Percentiles rank a stretch among this genome's conserved stretches.
These are phyloP conservation scores for Leishmania lainsoni DNA, from an alignment of 208 protist species.

Conservation along the genomic window DNA sequence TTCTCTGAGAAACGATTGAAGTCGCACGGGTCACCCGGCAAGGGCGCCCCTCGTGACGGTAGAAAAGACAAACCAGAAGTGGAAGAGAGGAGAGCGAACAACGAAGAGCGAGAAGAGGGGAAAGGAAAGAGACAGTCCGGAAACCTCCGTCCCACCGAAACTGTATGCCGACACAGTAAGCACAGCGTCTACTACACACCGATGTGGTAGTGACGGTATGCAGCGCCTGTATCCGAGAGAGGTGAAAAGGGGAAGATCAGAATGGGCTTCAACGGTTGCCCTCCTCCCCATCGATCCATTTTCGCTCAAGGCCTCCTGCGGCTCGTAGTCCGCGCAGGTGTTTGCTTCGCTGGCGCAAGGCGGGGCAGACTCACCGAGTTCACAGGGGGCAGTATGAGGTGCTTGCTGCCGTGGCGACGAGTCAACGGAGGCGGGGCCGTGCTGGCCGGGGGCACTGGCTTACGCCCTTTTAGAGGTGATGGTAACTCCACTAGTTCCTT, in stretches of 20 bases:
- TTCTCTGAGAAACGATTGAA: too few relatives aligned
- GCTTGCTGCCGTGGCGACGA: conserved; percentile 4
- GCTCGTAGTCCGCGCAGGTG: background rate
- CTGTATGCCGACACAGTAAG: background rate
- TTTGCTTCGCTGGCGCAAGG: conserved; percentile 1
- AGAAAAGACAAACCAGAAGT: background rate
- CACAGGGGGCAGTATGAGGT: background rate
- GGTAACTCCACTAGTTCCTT: conserved; percentile 61
- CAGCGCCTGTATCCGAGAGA: background rate
- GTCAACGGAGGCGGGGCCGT: conserved; percentile 1
- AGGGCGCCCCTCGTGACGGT: too few relatives aligned
- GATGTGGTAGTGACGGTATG: background rate
- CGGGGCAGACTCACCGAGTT: conserved; percentile 5
- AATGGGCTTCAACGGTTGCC: background rate
- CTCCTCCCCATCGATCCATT: background rate
- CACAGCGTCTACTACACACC: background rate
- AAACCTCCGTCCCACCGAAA: background rate
- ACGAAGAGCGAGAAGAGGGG: background rate
- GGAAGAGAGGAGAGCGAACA: background rate
- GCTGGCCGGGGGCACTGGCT: background rate
- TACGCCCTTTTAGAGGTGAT: conserved; percentile 22
- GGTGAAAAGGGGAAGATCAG: background rate
- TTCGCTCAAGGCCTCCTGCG: conserved; percentile 1
- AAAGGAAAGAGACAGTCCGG: background rate
- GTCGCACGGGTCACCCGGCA: background rate